Evolutionary conservation across 2,329 filamentous ascomycete species (phyloP).

Genomic region (Periconia macrospinosa): DNA sequence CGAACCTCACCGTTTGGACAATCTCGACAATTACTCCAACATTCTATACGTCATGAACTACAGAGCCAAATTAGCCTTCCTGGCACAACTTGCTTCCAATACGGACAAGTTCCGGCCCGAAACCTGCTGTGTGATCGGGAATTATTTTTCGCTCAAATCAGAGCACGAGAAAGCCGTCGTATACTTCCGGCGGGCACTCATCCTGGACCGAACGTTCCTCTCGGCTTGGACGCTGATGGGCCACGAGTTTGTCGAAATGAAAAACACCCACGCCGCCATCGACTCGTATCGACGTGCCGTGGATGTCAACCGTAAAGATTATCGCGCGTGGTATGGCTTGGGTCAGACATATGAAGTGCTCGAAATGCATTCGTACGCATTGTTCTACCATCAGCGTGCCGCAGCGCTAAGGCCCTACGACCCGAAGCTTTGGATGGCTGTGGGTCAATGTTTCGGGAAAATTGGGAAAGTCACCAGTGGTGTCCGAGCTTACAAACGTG

Average conservation of each 20-base stretch:
- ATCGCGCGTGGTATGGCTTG: slow-evolving; percentile 95
- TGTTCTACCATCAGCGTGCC: slow-evolving; percentile 97
- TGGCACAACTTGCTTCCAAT: slow-evolving; percentile 86
- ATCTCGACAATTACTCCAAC: slow-evolving; percentile 94
- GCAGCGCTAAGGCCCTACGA: slow-evolving; percentile 93
- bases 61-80: slow-evolving; percentile 85
- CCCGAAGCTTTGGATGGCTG: slow-evolving; percentile 98
- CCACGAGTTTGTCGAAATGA: slow-evolving; percentile 97
- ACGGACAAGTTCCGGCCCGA: slow-evolving; percentile 97
- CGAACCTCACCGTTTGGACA: slow-evolving; percentile 75
- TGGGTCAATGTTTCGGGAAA: slow-evolving; percentile 87
- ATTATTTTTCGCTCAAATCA: slow-evolving; percentile 93
- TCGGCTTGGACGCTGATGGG: slow-evolving; percentile 99
- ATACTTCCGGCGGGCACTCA: slow-evolving; percentile 92
- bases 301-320: slow-evolving; percentile 93
- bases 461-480: slow-evolving; percentile 86
- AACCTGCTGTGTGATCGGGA: slow-evolving; percentile 94
- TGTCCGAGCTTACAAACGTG: slow-evolving; percentile 93
- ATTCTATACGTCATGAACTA: slow-evolving; percentile 92
- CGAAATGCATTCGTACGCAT: slow-evolving; percentile 95
- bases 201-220: slow-evolving; percentile 84
- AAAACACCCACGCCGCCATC: slow-evolving; percentile 97
- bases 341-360: slow-evolving; percentile 97
- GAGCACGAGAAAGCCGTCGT: slow-evolving; percentile 98
- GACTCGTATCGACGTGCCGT: slow-evolving; percentile 95